These are phyloP conservation scores for Chalciporus pseudorubinellus DNA, from an alignment of 768 basidiomycete species.

Conservation along the genomic window DNA sequence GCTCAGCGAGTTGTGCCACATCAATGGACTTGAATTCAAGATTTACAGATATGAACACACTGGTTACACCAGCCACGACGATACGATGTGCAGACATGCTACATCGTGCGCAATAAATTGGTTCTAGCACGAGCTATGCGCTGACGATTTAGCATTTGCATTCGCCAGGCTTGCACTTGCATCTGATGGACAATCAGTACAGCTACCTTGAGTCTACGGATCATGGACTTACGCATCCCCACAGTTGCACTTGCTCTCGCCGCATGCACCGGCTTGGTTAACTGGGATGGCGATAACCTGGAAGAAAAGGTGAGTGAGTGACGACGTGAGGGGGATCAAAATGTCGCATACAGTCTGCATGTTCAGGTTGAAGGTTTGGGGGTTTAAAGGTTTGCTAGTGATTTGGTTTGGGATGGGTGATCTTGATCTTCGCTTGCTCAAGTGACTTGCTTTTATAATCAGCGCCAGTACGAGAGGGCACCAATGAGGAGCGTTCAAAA, in stretches of 20 bases:
- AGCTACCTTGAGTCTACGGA: background rate
- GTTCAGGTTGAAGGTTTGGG: background rate
- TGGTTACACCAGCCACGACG: no score
- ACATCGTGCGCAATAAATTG: no score
- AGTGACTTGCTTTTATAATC: conserved; percentile 11
- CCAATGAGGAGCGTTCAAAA: background rate
- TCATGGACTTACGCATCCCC: conserved; percentile 5
- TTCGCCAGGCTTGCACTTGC: conserved; percentile 13
- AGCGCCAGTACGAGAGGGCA: background rate
- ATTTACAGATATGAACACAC: no score
- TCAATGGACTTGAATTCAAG: no score
- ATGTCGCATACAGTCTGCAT: conserved; percentile 17
- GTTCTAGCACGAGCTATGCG: background rate
- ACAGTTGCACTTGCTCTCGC: conserved; percentile 5
- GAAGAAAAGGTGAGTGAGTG: background rate
- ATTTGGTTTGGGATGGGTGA: background rate
- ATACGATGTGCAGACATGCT: no score
- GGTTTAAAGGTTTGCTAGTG: no score
- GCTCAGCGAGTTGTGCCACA: no score
- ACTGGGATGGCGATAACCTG: conserved; percentile 13
- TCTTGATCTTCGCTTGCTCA: background rate
- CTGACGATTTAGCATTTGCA: conserved; percentile 10
- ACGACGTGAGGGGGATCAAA: background rate
- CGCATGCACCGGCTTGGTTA: conserved; percentile 14
- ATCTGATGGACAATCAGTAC: conserved; percentile 1